phyloP scores from a whole-genome alignment of 2,329 filamentous ascomycete species.

The Diaporthe sp. region DNA sequence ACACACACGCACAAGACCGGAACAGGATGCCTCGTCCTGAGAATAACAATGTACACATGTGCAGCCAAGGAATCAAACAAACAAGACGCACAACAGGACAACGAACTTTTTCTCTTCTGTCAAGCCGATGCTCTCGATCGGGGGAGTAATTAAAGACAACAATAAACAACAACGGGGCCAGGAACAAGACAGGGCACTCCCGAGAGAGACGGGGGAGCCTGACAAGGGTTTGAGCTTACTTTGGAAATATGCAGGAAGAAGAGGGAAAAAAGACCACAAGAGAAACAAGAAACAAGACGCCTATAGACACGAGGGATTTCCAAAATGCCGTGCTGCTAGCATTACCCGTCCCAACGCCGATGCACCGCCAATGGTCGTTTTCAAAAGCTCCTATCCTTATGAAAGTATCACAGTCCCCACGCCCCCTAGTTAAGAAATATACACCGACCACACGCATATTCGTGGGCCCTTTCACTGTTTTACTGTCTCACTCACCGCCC shows the following conservation, averaged over 20 bases:
- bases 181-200: not conserved
- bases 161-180: not conserved
- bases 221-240: not conserved
- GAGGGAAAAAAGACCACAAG: not conserved
- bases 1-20: not conserved
- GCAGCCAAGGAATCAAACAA: not conserved
- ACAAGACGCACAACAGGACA: not conserved
- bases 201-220: no score
- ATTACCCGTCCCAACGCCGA: slow-evolving; percentile 27
- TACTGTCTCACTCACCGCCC: not conserved
- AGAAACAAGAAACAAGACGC: slow-evolving; percentile 4
- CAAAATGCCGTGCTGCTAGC: slow-evolving; percentile 36
- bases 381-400: not conserved
- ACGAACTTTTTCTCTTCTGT: slow-evolving; percentile 18
- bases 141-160: not conserved
- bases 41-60: not conserved
- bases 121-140: not conserved
- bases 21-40: not conserved
- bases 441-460: not conserved
- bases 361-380: slow-evolving; percentile 17
- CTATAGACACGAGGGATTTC: slow-evolving; percentile 30
- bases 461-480: not conserved
- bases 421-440: not conserved
- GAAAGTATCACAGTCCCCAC: not conserved
- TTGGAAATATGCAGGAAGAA: not conserved